Evolutionary conservation across 1,284 basidiomycete genomes (phyloP).

Genomic region (Ganoderma resinaceum): DNA sequence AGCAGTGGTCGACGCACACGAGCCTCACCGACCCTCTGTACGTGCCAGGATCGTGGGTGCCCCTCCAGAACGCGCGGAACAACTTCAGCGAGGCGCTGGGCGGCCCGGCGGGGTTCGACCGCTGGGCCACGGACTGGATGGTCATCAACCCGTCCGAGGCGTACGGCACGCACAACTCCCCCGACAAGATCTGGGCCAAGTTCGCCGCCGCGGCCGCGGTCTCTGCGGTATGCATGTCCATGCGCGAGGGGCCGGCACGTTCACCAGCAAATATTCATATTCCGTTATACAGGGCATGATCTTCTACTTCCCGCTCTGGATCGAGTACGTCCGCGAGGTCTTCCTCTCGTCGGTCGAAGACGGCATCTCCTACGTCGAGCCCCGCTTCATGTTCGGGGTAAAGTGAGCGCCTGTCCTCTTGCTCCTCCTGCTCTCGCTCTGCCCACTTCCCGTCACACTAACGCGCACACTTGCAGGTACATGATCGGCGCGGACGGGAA

Average conservation of each 20-base stretch:
- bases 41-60: slow-evolving; percentile 56
- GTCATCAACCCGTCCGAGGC: slow-evolving; percentile 73
- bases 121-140: slow-evolving; percentile 64
- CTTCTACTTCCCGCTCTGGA: slow-evolving; percentile 61
- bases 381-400: slow-evolving; percentile 69
- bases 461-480: slow-evolving; percentile 31
- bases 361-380: slow-evolving; percentile 77
- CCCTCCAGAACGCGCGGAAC: slow-evolving; percentile 58
- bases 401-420: slow-evolving; percentile 48
- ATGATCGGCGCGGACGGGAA: slow-evolving; percentile 66
- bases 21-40: slow-evolving; percentile 57
- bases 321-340: slow-evolving; percentile 67
- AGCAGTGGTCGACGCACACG: slow-evolving; percentile 39
- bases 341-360: slow-evolving; percentile 70
- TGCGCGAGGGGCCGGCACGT: neutral
- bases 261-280: neutral
- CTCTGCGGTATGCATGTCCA: slow-evolving; percentile 39
- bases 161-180: slow-evolving; percentile 73
- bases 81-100: slow-evolving; percentile 59
- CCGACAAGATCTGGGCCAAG: slow-evolving; percentile 78
- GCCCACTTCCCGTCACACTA: neutral
- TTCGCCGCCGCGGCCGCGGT: slow-evolving; percentile 62
- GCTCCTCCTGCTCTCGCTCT: neutral
- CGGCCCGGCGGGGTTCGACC: slow-evolving; percentile 69
- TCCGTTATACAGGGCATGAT: slow-evolving; percentile 53